Evolutionary conservation across 352 stramenopile species (phyloP), one percentile per base, ranked within the genome.

Genomic region (Phytophthora megakarya): DNA sequence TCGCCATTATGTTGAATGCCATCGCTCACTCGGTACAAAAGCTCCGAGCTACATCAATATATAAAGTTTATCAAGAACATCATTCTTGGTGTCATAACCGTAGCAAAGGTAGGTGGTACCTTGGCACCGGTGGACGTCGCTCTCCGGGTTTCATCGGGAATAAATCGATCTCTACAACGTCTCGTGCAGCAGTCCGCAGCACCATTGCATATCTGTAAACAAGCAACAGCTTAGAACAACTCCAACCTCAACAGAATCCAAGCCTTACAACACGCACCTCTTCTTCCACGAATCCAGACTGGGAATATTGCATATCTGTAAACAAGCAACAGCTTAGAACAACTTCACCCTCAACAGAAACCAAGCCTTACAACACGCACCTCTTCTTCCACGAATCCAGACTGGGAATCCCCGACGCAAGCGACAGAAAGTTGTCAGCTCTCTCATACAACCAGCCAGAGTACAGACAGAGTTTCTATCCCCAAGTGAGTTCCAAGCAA

Each of bases 341-440:
- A 32, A n/a, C 55, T 21, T 1, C 26, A 3, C 35, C 4, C 38
- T 35, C 13, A 60, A 30, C 8, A 32, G 8, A 35, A 35, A 11
- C 8, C 37, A 23, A 33, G 13, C 12, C n/a, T 2, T 33, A 16
- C 37, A n/a, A 38, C 8, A 23, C 10, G 11, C 44, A 95, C 87
- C 85, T 74, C 47, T 84, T 81, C 65, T 90, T 94, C 87, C 87
- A 96, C 50, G 85, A 92, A 42, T 92, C 83, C 25, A 96, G 66
- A 38, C 77, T 67, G n/a, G 82, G 79, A 13, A 93, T 63, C 0
- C 85, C 84, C 3, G 85, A 91, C 6, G 83, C 78, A 58, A 90
- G 73, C 8, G 87, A 96, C 26, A 93, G 61, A 45, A 94, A 62
- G 45, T 92, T 96, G 60, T 96, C 87, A 3, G 84, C 67, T 57